Base-by-base conservation (phyloP, 257 asterid species). In the Rubia yunnanensis region DNA sequence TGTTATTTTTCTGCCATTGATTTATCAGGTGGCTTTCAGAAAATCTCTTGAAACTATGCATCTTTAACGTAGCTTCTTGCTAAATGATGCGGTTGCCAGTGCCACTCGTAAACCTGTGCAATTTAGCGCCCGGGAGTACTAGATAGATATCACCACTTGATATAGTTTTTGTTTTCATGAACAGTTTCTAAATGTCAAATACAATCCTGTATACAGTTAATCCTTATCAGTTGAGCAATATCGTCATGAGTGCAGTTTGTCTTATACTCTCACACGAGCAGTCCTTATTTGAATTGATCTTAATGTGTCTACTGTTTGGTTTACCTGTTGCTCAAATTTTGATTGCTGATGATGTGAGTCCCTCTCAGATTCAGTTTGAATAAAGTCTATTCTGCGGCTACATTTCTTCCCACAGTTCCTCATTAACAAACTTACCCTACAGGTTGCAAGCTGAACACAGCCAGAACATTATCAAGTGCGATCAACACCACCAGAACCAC, bases 401-500 rank as follows among this genome's bases (percentile, higher is more conserved):
- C 4, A 10, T 34, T 68, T 56, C 58, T 52, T 14, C n/a, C 5
- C 17, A 5, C n/a, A 9, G 23, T 28, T 36, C 18, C 9, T 13
- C 30, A 26, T 6, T 59, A 22, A 69, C 46, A 53, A 35, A 28
- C 63, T 61, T n/a, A 46, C 5, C 64, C 67, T 66, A 60, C 89
- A 85, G 96, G 94, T 73, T 49, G 54, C 73, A 77, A 55, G 65
- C 70, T 75, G 20, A 63, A 71, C 58, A 65, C 66, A 41, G 69
- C 64, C 65, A 70, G 70, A 50, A 78, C 73, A 59, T 63, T 70
- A 66, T 52, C 74, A 10, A 70, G 34, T 44, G 32, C 71, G 10
- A 70, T 46, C 20, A 27, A 20, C 36, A 7, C 81, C 32, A 60
- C 71, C 71, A 69, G 65, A 30, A 32, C 72, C 65, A 15, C 58